Evolutionary conservation across 768 basidiomycete genomes (phyloP).

Genomic region (Naganishia vaughanmartiniae): DNA sequence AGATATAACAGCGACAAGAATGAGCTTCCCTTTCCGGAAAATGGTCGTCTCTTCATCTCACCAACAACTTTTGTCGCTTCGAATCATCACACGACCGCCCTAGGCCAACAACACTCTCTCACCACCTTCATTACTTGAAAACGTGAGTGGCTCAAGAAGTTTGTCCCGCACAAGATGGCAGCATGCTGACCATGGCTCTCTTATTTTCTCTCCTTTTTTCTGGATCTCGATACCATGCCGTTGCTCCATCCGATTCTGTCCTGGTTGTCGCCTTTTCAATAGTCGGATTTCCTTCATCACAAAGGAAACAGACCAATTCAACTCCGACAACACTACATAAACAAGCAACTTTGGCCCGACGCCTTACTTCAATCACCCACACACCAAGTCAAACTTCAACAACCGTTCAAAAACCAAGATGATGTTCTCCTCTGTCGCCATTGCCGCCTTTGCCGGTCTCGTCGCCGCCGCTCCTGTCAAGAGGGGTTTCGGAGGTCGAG

Average conservation of each 20-base stretch:
- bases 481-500: constrained; percentile 38
- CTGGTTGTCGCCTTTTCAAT: constrained; percentile 4
- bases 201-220: neutral
- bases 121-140: constrained; percentile 7
- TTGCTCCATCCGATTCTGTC: constrained; percentile 9
- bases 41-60: neutral
- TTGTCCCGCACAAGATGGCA: neutral
- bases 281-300: constrained; percentile 8
- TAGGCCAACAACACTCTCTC: constrained; percentile 4
- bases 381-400: too few species aligned
- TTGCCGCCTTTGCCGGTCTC: constrained; percentile 9
- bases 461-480: constrained; percentile 30
- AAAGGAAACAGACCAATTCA: neutral
- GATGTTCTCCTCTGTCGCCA: constrained; percentile 21
- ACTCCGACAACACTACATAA: constrained; percentile 20
- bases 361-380: neutral
- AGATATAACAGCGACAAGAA: constrained; percentile 1
- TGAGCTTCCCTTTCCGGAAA: neutral
- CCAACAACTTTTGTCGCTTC: constrained; percentile 2
- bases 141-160: neutral
- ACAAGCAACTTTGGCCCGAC: neutral
- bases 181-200: neutral
- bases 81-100: neutral
- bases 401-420: neutral
- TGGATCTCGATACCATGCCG: constrained; percentile 1